Evolutionary conservation across 371 early-diverging fungal genomes (phyloP).

Genomic region (Blakeslea trispora): DNA sequence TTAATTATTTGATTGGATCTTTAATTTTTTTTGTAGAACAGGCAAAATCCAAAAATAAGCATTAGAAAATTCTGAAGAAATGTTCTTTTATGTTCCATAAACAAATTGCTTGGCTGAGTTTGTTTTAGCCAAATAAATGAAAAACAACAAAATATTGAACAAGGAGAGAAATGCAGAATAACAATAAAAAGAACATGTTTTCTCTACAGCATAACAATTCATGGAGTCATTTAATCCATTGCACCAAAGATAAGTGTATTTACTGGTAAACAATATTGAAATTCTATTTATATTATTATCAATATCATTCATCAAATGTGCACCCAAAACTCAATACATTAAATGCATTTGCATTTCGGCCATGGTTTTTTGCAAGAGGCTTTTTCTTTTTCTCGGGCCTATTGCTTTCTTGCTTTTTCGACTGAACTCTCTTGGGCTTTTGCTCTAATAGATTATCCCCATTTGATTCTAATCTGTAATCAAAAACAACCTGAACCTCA

Average conservation of each 20-base stretch:
- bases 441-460: constrained; percentile 16
- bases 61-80: no score
- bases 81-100: constrained; percentile 3
- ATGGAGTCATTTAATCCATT: no score
- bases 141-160: no score
- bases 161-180: not conserved
- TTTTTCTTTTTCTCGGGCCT: not conserved
- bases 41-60: not conserved
- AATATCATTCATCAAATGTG: constrained; percentile 32
- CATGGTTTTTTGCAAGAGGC: not conserved
- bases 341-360: constrained; percentile 27
- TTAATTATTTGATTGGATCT: no score
- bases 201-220: no score
- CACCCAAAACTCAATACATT: constrained; percentile 43
- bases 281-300: no score
- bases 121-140: not conserved
- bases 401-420: constrained; percentile 11
- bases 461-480: constrained; percentile 20
- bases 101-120: not conserved
- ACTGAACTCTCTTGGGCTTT: constrained; percentile 20
- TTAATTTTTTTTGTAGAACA: no score
- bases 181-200: no score
- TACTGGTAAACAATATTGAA: no score
- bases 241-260: no score
- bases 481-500: constrained; percentile 23